phyloP scores from a whole-genome alignment of 768 basidiomycete genomes.

The Glaciozyma martinii region DNA sequence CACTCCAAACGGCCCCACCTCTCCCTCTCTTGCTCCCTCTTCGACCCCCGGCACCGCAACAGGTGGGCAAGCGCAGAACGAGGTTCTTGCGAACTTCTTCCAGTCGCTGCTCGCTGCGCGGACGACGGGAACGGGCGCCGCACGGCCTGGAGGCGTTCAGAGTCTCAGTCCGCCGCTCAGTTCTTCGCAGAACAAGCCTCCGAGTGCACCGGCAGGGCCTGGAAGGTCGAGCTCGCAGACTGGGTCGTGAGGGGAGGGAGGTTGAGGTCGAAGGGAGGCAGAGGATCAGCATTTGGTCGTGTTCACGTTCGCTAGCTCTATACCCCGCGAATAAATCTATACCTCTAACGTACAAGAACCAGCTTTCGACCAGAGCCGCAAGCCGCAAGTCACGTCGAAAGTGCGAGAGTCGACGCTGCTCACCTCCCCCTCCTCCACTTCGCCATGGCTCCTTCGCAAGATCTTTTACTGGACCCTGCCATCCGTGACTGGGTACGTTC shows the following conservation, averaged over 20 bases:
- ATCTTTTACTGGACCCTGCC: neutral
- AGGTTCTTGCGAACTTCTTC: conserved; percentile 29
- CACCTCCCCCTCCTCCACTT: too few relatives aligned
- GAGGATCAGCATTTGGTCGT: too few relatives aligned
- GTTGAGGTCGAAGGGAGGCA: too few relatives aligned
- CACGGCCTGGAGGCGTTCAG: neutral
- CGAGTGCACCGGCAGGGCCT: too few relatives aligned
- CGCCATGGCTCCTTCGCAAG: neutral
- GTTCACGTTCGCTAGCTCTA: neutral
- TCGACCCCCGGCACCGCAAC: neutral
- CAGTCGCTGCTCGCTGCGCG: conserved; percentile 8
- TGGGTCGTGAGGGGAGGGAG: too few relatives aligned
- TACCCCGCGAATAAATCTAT: too few relatives aligned
- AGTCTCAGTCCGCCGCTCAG: neutral
- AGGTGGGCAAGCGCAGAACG: conserved; percentile 17
- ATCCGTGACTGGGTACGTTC: conserved; percentile 15
- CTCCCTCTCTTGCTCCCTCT: neutral
- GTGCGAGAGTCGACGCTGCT: too few relatives aligned
- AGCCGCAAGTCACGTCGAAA: too few relatives aligned
- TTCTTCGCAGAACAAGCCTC: too few relatives aligned
- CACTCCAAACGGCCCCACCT: neutral
- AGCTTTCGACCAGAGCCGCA: neutral
- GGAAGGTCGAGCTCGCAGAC: too few relatives aligned
- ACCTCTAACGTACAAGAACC: too few relatives aligned
- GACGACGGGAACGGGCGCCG: neutral